Conservation (phyloP, 345 rosid species). For the Citrus sp. region DNA sequence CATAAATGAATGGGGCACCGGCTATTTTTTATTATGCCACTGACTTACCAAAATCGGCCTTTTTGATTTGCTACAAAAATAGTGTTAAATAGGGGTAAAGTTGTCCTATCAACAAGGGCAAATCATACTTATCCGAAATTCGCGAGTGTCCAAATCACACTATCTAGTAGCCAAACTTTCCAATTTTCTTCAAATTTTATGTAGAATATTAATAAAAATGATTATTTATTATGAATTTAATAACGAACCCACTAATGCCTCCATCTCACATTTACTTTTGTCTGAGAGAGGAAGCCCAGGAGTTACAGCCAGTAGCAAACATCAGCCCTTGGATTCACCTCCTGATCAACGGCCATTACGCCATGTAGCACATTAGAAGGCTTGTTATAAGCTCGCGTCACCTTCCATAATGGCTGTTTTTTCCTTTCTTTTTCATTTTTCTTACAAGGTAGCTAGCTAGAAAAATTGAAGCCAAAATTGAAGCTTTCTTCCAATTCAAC, state of each 20-base stretch:
- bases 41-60: neutral
- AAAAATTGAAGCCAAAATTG: conserved; percentile 14
- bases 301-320: conserved; percentile 36
- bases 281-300: conserved; percentile 50
- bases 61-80: too few relatives aligned
- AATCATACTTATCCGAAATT: neutral
- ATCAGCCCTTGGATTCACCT: conserved; percentile 37
- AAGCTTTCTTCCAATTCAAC: conserved; percentile 22
- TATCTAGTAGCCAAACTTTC: neutral
- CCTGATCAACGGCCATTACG: conserved; percentile 31
- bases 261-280: conserved; percentile 24
- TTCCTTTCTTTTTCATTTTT: neutral
- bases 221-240: conserved; percentile 24
- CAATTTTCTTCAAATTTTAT: neutral
- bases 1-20: neutral
- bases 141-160: neutral
- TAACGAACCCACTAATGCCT: conserved; percentile 49
- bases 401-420: conserved; percentile 19
- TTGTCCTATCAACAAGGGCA: neutral
- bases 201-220: neutral
- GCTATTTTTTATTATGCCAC: neutral
- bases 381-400: conserved; percentile 34
- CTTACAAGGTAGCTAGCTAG: conserved; percentile 9
- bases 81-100: neutral
- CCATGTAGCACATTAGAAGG: conserved; percentile 33